A percentile compares a stretch with the other conserved stretches of the same genome.
These are phyloP conservation scores for Sordariomycetes sp. DNA, from an alignment of 2,329 filamentous ascomycete genomes.

Conservation along the genomic window DNA sequence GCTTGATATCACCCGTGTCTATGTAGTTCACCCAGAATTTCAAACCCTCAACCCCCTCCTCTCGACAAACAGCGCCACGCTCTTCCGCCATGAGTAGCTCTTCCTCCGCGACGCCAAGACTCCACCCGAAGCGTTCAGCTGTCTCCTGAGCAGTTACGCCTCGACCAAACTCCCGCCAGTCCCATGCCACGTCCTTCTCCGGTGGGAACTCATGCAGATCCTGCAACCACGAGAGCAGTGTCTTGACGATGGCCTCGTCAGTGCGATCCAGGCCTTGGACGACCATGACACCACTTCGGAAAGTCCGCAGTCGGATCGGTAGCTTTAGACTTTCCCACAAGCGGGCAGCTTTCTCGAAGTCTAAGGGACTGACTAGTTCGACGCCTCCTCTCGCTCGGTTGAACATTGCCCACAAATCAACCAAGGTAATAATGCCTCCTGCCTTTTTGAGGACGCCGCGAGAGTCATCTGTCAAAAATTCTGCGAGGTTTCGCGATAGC, in stretches of 20 bases:
- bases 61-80: slow-evolving; percentile 74
- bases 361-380: slow-evolving; percentile 82
- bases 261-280: slow-evolving; percentile 83
- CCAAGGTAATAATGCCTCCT: slow-evolving; percentile 80
- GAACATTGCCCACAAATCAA: slow-evolving; percentile 91
- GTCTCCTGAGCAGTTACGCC: slow-evolving; percentile 85
- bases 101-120: slow-evolving; percentile 88
- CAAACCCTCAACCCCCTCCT: slow-evolving; percentile 83
- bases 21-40: slow-evolving; percentile 87
- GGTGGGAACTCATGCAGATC: slow-evolving; percentile 61
- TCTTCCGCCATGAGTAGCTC: slow-evolving; percentile 98
- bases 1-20: slow-evolving; percentile 30
- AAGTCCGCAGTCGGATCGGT: slow-evolving; percentile 77
- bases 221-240: slow-evolving; percentile 68
- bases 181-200: slow-evolving; percentile 58
- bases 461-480: slow-evolving; percentile 81
- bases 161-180: slow-evolving; percentile 68
- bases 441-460: slow-evolving; percentile 68
- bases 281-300: slow-evolving; percentile 90
- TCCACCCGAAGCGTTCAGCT: slow-evolving; percentile 91
- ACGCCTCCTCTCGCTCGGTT: slow-evolving; percentile 89
- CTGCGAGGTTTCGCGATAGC: slow-evolving; percentile 72
- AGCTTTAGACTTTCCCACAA: slow-evolving; percentile 84
- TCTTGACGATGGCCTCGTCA: slow-evolving; percentile 78
- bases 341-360: slow-evolving; percentile 82